Evolutionary conservation across 768 basidiomycete genomes (phyloP), one percentile per base, ranked within the genome.

Genomic region (Chalciporus sphaerocephalus): DNA sequence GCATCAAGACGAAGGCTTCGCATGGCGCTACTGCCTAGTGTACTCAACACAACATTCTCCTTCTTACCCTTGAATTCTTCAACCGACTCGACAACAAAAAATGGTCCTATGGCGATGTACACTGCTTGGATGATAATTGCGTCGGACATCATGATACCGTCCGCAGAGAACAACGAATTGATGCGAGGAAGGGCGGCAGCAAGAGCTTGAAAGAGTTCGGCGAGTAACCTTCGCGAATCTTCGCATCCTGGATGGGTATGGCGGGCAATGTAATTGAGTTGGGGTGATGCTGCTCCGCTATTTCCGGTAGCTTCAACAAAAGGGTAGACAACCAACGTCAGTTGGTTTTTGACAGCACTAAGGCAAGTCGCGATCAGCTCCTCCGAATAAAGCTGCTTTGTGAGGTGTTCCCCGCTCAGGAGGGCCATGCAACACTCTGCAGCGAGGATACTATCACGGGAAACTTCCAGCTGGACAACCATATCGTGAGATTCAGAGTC

Each of bases 331-430:
- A 90, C 74, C 58, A 80, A 80, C 1, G 80, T 80, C 23, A 96
- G 78, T 46, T 85, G 84, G 50, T 85, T 87, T 61, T 94, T 93
- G 50, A 92, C 75, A 0, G 84, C 73, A 34, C 68, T 72, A 15
- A 97, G 72, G 66, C 92, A 91, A 0, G 78, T 71, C 0, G 83
- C 83, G 50, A 99, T 90, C 10, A 93, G 74, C 60, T 99, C 96
- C 62, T 97, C 92, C 0, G 95, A 96, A 64, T 95, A 95, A 8
- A 97, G 70, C 87, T 94, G 89, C 64, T 95, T 95, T 2, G 89
- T 79, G 44, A 95, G 69, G 18, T 86, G 74, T 51, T 91, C 89
- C 24, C 84, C 83, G 2, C 80, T 79, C 22, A 97, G 74, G 5
- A 96, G 64, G 0, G 85, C 79, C 52, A 95, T 74, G 49, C 80